phyloP scores from a whole-genome alignment of 306 rosid species.

The Glycine soja region DNA sequence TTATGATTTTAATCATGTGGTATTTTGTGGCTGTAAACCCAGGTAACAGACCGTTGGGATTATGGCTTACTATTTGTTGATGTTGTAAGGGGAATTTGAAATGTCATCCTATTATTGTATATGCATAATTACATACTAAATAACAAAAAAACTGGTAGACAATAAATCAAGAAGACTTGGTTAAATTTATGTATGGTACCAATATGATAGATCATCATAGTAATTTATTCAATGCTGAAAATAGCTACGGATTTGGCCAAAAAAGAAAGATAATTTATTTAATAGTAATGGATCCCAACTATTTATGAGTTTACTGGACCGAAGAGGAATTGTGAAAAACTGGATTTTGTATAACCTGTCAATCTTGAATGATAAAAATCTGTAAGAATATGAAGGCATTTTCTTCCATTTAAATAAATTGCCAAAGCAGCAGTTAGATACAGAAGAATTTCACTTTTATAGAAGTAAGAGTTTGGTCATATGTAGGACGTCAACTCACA shows the following conservation, averaged over 20 bases:
- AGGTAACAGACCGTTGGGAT: background rate
- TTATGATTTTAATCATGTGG: no score
- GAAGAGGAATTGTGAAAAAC: background rate
- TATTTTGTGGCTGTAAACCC: no score
- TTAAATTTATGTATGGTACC: background rate
- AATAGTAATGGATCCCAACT: background rate
- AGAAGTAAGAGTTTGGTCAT: no score
- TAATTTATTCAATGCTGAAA: background rate
- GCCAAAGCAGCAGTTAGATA: no score
- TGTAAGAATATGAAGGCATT: slow-evolving; percentile 13
- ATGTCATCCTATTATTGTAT: background rate
- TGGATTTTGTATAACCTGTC: slow-evolving; percentile 10
- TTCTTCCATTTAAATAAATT: background rate
- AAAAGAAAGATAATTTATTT: background rate
- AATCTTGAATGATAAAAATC: slow-evolving; percentile 6
- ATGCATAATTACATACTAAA: background rate
- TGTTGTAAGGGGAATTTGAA: background rate
- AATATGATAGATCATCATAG: background rate
- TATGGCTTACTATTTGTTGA: background rate
- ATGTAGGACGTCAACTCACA: no score
- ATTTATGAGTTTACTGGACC: background rate
- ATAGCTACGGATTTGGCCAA: background rate
- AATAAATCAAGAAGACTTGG: background rate
- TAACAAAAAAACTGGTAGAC: background rate
- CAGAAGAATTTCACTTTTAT: no score